A percentile compares a stretch with the other conserved stretches of the same genome.
Conservation (phyloP, 2,329 filamentous ascomycete genomes). For the Pestalotiopsis sp. region DNA sequence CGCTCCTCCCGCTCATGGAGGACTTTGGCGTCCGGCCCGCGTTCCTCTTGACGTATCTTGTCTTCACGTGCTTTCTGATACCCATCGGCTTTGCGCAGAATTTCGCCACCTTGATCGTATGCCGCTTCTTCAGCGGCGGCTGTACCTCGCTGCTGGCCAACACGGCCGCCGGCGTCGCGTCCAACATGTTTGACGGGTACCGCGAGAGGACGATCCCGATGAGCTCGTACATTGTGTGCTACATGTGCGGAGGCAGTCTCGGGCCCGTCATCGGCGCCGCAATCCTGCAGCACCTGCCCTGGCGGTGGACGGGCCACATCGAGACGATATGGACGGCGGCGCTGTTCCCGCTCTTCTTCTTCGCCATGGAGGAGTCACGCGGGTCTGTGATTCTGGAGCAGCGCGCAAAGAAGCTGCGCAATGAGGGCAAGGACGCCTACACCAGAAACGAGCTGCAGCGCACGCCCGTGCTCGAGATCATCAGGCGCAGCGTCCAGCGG, state of each 20-base stretch:
- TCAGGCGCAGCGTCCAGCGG: not conserved
- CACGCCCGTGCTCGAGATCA: not conserved
- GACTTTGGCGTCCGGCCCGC: slow-evolving; percentile 31
- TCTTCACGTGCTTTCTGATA: slow-evolving; percentile 18
- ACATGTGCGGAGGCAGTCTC: slow-evolving; percentile 24
- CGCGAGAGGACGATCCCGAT: slow-evolving; percentile 27
- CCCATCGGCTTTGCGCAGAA: not conserved
- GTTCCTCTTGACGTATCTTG: slow-evolving; percentile 25
- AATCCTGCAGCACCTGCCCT: slow-evolving; percentile 28
- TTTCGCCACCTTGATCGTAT: slow-evolving; percentile 17
- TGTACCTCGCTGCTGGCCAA: slow-evolving; percentile 28
- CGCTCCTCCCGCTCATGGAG: slow-evolving; percentile 44
- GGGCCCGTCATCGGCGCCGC: slow-evolving; percentile 34
- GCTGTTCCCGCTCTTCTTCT: slow-evolving; percentile 37
- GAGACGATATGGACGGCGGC: slow-evolving; percentile 44
- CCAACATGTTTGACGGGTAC: slow-evolving; percentile 29
- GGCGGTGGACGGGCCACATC: slow-evolving; percentile 38
- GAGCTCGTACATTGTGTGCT: slow-evolving; percentile 22
- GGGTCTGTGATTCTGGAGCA: not conserved
- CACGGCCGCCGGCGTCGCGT: slow-evolving; percentile 26
- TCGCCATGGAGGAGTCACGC: slow-evolving; percentile 21
- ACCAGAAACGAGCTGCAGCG: not conserved
- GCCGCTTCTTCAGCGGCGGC: slow-evolving; percentile 31
- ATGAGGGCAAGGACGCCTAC: not conserved
- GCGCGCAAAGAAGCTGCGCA: not conserved